These are phyloP conservation scores for Botrytis pseudocinerea DNA, from an alignment of 2,329 filamentous ascomycete species.

Conservation along the genomic window DNA sequence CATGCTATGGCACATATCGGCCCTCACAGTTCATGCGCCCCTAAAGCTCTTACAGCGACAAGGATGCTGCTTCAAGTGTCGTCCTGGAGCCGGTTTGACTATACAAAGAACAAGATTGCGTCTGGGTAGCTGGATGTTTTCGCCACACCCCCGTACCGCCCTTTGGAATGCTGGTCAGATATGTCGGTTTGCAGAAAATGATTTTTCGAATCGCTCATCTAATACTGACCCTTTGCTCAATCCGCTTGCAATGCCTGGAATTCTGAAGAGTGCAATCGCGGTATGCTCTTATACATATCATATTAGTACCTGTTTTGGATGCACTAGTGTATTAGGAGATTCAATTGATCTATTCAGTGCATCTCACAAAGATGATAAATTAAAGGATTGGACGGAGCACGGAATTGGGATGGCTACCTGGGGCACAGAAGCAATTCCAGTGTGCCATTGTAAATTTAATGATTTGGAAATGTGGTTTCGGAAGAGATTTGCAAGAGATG, in stretches of 20 bases:
- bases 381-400: constrained; percentile 1
- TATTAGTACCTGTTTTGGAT: background rate
- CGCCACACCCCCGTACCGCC: constrained; percentile 16
- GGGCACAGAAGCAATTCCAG: constrained; percentile 5
- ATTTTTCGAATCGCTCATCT: background rate
- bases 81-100: constrained; percentile 1
- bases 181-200: background rate
- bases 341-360: background rate
- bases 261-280: constrained; percentile 9
- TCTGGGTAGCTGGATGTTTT: constrained; percentile 15
- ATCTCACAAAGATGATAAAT: background rate
- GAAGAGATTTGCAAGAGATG: background rate
- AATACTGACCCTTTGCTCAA: background rate
- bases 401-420: constrained; percentile 9
- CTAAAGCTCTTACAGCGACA: constrained; percentile 16
- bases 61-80: constrained; percentile 20
- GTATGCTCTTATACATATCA: constrained; percentile 18
- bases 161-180: constrained; percentile 15
- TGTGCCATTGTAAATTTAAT: constrained; percentile 12
- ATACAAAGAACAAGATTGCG: constrained; percentile 7
- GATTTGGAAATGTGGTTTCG: constrained; percentile 4
- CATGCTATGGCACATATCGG: constrained; percentile 12
- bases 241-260: constrained; percentile 8
- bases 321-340: background rate
- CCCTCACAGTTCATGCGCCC: constrained; percentile 11